Base-by-base conservation (phyloP, 176 grass and related monocot species). In the Luzula sylvatica region DNA sequence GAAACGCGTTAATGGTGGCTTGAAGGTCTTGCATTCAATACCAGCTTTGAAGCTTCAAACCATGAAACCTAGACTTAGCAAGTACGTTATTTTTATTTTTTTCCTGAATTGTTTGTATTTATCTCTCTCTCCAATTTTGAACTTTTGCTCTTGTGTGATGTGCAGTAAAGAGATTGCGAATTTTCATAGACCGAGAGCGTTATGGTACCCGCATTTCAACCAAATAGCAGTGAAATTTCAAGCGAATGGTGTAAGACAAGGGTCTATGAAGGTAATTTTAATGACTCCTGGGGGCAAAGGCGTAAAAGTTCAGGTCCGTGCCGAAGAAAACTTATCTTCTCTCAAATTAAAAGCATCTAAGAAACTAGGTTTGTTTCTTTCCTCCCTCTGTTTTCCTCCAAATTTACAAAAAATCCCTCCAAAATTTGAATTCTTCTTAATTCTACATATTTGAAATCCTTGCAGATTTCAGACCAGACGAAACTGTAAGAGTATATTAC, bases 171-270 rank as follows among this genome's bases (percentile, higher is more conserved):
- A 96, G 65, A 86, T 89, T 22, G 65, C 81, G 47, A 82, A 89
- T 56, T 89, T 96, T 67, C 92, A 89, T 72, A 79, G 84, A 43
- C 92, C 92, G 67, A 96, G 63, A 84, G 77, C 78, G 58, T 79
- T 86, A 55, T 96, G 92, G 92, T 89, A 79, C 61, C 92, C 92
- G 40, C 81, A 76, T 74, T 66, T 78, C 65, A 96, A 96, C 72
- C 77, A 89, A 82, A 53, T 76, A 76, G 84, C 77, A 53, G 74
- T 74, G 26, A 30, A 76, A 17, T 59, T 79, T 20, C 74, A 77
- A 82, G 74, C 81, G 68, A 15, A 30, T 73, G 67, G 68, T 71
- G 67, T 81, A 50, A 64, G 48, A 28, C 41, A 71, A 73, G 85
- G 92, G 54, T 41, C 78, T 57, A 96, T 96, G 85, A 71, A 76